Base-by-base conservation (phyloP, 306 rosid genomes). In the Crotalaria pallida region DNA sequence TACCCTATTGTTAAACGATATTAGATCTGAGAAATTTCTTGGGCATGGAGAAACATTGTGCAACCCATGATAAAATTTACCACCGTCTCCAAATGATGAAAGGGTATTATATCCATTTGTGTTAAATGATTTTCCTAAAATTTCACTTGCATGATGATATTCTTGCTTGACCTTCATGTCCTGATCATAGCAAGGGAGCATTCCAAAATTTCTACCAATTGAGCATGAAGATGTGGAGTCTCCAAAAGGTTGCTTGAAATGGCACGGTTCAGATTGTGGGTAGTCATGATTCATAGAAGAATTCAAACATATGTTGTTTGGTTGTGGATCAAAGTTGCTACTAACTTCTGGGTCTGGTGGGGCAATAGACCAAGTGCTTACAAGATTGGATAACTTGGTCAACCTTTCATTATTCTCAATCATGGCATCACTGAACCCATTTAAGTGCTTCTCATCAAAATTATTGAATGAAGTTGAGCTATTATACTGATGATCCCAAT, bases 311-410 rank as follows among this genome's bases (percentile, higher is more conserved):
- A 75, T 60, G 18, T 72, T 79, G 15, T 81, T 47, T 13, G 78
- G 45, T 79, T 77, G 86, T 33, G 85, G 80, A 58, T 74, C 83
- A 74, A 84, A 86, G 47, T 73, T 86, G 59, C 77, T 65, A 10
- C 71, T 58, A 49, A 69, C 75, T 43, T 88, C 80, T 0, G 86
- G 90, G 58, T 82, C 80, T 2, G 98, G 98, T 4, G 95, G 87
- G 21, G 98, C 96, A 72, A 92, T 90, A 24, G 96, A 90, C 96
- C 96, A 92, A 27, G 86, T 90, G 88, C 84, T 84, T 0, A 92
- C 90, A 27, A 87, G 88, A 79, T 84, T 84, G 1, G 95, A 89
- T 71, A 89, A 55, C 79, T 86, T 92, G 57, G 81, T 78, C 41
- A 85, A 67, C 72, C 96, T 83, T 49, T 88, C 89, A 64, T 77